These are phyloP conservation scores for Platismatia glauca DNA, from an alignment of 495 filamentous ascomycete genomes.

Conservation along the genomic window DNA sequence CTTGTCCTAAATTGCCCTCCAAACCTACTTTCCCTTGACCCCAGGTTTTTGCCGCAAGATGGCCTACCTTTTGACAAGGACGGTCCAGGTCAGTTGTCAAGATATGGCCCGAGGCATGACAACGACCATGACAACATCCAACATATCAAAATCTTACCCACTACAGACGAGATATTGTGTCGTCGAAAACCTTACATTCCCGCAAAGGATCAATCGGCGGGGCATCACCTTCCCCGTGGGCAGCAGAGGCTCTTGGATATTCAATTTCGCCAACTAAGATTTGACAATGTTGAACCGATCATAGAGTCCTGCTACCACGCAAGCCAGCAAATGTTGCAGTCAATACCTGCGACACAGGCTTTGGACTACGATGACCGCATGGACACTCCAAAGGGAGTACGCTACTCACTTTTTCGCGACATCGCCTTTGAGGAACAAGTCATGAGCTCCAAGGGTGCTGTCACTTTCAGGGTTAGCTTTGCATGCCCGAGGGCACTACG, in stretches of 20 bases:
- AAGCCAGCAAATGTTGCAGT: conserved; percentile 16
- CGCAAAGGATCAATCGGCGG: conserved; percentile 13
- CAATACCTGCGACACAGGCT: background rate
- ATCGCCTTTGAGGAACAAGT: conserved; percentile 21
- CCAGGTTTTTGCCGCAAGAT: conserved; percentile 3
- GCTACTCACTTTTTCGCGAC: conserved; percentile 24
- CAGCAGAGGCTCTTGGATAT: conserved; percentile 21
- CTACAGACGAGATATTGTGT: conserved; percentile 24
- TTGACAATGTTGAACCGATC: conserved; percentile 20
- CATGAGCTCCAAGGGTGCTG: conserved; percentile 16
- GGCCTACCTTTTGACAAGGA: conserved; percentile 22
- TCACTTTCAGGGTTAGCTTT: conserved; percentile 21
- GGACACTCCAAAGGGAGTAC: conserved; percentile 16
- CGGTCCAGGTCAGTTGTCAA: conserved; percentile 21
- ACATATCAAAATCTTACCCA: conserved; percentile 24
- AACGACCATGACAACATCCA: conserved; percentile 26
- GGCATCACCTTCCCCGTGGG: conserved; percentile 18
- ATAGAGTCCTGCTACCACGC: conserved; percentile 25
- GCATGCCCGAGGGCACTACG: conserved; percentile 22
- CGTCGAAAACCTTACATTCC: conserved; percentile 22
- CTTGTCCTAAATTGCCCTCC: background rate
- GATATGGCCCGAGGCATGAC: conserved; percentile 22
- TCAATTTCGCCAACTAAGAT: conserved; percentile 25
- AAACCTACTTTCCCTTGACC: conserved; percentile 17
- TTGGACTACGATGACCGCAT: conserved; percentile 21